Conservation (phyloP, 805 yeast species). For the Candida rishiriensis region DNA sequence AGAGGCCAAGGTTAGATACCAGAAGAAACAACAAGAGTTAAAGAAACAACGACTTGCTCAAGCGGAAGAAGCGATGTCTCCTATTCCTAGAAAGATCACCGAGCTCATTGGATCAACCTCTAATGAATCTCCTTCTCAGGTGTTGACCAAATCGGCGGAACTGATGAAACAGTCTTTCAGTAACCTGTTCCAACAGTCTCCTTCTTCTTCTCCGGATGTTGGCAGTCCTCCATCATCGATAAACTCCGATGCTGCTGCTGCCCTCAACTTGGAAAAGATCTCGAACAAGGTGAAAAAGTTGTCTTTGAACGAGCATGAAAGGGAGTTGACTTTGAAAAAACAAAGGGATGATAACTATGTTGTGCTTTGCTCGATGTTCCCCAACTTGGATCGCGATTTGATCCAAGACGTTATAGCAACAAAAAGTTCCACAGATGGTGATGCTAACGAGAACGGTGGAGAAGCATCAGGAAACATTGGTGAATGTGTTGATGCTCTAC, state of each 20-base stretch:
- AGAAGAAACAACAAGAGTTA: constrained; percentile 15
- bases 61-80: constrained; percentile 11
- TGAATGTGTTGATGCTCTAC: constrained; percentile 64
- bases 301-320: constrained; percentile 29
- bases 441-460: constrained; percentile 3
- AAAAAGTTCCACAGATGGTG: constrained; percentile 35
- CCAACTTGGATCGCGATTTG: constrained; percentile 62
- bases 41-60: constrained; percentile 4
- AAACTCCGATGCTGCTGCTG: too few relatives aligned
- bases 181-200: constrained; percentile 15
- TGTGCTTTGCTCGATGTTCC: constrained; percentile 66
- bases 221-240: constrained; percentile 1
- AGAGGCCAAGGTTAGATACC: constrained; percentile 35
- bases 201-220: constrained; percentile 13
- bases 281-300: constrained; percentile 20
- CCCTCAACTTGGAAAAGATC: constrained; percentile 15
- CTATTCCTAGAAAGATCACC: constrained; percentile 23
- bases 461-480: constrained; percentile 50
- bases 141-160: constrained; percentile 33
- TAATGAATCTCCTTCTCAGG: constrained; percentile 30
- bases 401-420: constrained; percentile 65
- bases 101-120: constrained; percentile 22
- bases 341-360: constrained; percentile 44
- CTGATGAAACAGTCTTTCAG: constrained; percentile 31
- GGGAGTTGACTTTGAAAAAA: constrained; percentile 32